These are phyloP conservation scores for Pyrenula aspistea DNA, from an alignment of 495 filamentous ascomycete species.

Conservation along the genomic window DNA sequence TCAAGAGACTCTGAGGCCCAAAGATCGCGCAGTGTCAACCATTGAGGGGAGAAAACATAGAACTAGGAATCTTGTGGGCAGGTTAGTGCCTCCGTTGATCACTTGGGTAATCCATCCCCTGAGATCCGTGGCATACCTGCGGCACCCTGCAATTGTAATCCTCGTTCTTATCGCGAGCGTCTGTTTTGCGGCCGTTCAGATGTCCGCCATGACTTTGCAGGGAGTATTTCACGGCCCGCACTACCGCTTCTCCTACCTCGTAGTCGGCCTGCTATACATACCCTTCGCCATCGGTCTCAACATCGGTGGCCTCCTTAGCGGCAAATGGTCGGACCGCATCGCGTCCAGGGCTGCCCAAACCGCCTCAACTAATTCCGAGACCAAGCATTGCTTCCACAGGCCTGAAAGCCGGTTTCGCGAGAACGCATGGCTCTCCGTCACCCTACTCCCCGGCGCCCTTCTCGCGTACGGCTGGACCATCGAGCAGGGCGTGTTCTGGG, in stretches of 20 bases:
- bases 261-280: background rate
- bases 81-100: background rate
- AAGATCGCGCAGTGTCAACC: background rate
- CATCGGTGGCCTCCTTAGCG: background rate
- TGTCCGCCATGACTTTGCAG: background rate
- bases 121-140: background rate
- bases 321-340: background rate
- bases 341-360: no score
- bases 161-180: background rate
- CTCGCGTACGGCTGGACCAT: background rate
- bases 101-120: background rate
- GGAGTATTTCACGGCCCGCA: background rate
- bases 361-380: background rate
- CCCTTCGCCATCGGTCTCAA: background rate
- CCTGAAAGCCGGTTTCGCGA: background rate
- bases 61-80: background rate
- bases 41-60: background rate
- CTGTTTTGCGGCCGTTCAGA: background rate
- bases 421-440: background rate
- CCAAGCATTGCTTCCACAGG: background rate
- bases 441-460: background rate
- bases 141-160: background rate
- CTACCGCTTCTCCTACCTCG: background rate
- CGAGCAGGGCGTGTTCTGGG: background rate
- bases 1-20: slow-evolving; percentile 58